Evolutionary conservation across 495 filamentous ascomycete species (phyloP), one percentile per base, ranked within the genome.

Genomic region (Aspergillus affinis): DNA sequence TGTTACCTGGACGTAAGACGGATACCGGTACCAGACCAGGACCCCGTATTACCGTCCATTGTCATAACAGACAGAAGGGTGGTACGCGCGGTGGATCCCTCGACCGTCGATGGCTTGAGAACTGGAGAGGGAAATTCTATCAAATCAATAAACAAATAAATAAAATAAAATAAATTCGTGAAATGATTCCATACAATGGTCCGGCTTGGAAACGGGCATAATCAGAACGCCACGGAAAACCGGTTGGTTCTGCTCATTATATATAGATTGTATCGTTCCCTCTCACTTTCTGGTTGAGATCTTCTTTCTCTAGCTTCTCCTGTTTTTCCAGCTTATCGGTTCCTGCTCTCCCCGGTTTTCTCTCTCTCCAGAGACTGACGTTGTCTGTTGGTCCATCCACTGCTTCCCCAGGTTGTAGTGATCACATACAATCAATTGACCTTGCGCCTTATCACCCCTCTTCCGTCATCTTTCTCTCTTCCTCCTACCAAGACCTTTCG

Each of bases 401-500:
- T 4, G 26, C 36, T 54, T 41, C 17, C 9, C 30, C 10, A 44
- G 30, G 17, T n/a, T n/a, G 36, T 54, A 19, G 21, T 44, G n/a
- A 49, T 53, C 51, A 32, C 18, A 30, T 51, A 32, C 30, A 32
- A 12, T 26, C 4, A 50, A 50, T 59, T 62, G 60, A 44, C 23
- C 23, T 48, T 65, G 15, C 48, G 41, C 58, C 49, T 55, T 61
- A 57, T 58, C 55, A 54, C 57, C 49, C 50, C 20, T 54, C 32
- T 18, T 32, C 47, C 29, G n/a, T n/a, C n/a, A n/a, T 26, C 2
- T 26, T 36, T 20, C 41, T 55, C 30, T 51, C 51, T 54, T 30
- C 45, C 32, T 57, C 46, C 15, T 56, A 52, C 26, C 13, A n/a
- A 48, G 55, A 61, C 52, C 44, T 15, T 32, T 66, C 78, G 85